Base-by-base conservation (phyloP, 169 alveolate genomes). In the Miamiensis avidus region DNA sequence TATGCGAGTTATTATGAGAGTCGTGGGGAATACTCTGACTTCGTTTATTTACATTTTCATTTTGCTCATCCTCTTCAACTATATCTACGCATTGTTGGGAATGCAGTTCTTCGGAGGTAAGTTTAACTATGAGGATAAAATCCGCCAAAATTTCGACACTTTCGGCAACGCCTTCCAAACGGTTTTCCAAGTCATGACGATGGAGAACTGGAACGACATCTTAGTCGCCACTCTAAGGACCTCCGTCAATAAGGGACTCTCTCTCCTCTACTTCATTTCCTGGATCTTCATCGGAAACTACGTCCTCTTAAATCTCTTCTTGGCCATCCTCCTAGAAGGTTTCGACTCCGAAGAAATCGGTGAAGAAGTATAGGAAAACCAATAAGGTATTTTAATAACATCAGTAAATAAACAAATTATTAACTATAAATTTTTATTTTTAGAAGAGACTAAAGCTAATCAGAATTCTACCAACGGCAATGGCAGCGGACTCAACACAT, bases 211-310 rank as follows among this genome's bases (percentile, higher is more conserved):
- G 98, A 91, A 96, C 86, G 34, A 31, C 0, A 74, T 94, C 16
- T 78, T 94, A 25, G 87, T 82, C 82, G 86, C 90, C 25, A 82
- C 88, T 1, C 74, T 93, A 82, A 75, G 85, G 32, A 69, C 91
- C n/a, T 85, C 29, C 31, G 89, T 91, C n/a, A 86, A 82, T 27
- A 83, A 83, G 69, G 74, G 75, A 26, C 83, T 93, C 27, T 82
- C 94, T 29, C 86, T 89, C 33, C 74, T 94, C 30, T 96, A 94
- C 83, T 88, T 92, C n/a, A 77, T 96, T 0, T 65, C 88, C 6
- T 96, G 98, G 96, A 94, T 96, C 64, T 93, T 96, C 86, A 79
- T 96, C 64, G 98, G 98, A 15, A 96, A 96, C 79, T 96, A 90
- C 82, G 92, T 96, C 84, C 84, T 96, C 31, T 87, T 96, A 82